Base-by-base conservation (phyloP, 169 alveolate genomes). In the Plasmodium vivax region DNA sequence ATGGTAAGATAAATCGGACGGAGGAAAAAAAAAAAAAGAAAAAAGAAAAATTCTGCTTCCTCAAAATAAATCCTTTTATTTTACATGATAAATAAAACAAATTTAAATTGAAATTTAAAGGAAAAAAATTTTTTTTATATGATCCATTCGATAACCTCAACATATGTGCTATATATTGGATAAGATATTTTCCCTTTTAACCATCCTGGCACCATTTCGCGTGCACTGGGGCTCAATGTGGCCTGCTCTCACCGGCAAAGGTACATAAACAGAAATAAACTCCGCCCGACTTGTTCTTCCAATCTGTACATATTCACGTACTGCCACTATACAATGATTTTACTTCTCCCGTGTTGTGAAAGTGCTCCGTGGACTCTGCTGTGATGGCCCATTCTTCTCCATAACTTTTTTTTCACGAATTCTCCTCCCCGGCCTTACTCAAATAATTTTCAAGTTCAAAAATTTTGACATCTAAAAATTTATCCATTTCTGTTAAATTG, bases 401-500 rank as follows among this genome's bases (percentile, higher is more conserved):
- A 0, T 23, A 51, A 3, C 27, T 8, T 51, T 16, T 14, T 34
- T 84, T 6, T 83, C 58, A 85, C 8, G 85, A 85, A 58, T 45
- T 73, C 58, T 74, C 79, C 7, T 14, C 62, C 16, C 6, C 80
- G 47, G 38, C 43, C 16, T 77, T 87, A 8, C 30, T 87, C 82
- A 87, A 38, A 87, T 71, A 87, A 43, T 75, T 87, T 56, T 87
- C 84, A 34, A 87, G n/a, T 87, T 87, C 93, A 77, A 12, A 87
- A 30, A 87, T 87, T 87, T 87, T 87, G 36, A 75, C 19, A 58
- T 87, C 93, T 16, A 87, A 47, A 87, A 87, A 87, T 51, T 87
- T 87, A 75, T 87, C 93, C 51, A 84, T 87, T 51, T 87, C 93
- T 34, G 85, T 75, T 54, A 87, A 87, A 56, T 75, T 75, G 62